Evolutionary conservation across 129 eudicot genomes (phyloP).

Genomic region (Rutidosis leptorrhynchoides): DNA sequence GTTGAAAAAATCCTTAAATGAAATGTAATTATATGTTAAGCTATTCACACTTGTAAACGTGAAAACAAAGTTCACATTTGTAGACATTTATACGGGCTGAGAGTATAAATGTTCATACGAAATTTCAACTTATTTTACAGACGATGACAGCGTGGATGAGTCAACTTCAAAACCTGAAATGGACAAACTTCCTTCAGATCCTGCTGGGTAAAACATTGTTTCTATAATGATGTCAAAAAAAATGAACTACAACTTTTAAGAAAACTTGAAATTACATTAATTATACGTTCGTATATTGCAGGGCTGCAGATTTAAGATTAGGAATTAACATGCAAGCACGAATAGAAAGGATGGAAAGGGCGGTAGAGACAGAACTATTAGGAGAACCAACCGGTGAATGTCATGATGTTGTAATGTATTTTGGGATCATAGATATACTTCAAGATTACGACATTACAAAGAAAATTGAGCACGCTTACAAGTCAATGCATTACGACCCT

Average conservation of each 20-base stretch:
- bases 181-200: slow-evolving; percentile 59
- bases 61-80: not conserved
- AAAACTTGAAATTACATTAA: not conserved
- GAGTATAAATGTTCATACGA: too few relatives aligned
- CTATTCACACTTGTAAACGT: not conserved
- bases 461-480: slow-evolving; percentile 93
- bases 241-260: not conserved
- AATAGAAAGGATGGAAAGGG: slow-evolving; percentile 68
- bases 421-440: slow-evolving; percentile 91
- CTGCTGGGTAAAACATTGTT: slow-evolving; percentile 56
- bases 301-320: slow-evolving; percentile 38
- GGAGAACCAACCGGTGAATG: slow-evolving; percentile 86
- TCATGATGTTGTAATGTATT: slow-evolving; percentile 80
- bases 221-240: not conserved
- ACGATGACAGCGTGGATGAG: slow-evolving; percentile 39
- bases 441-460: slow-evolving; percentile 94
- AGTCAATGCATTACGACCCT: slow-evolving; percentile 88
- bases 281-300: slow-evolving; percentile 22
- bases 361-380: slow-evolving; percentile 52
- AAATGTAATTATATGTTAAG: not conserved
- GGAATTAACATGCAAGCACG: slow-evolving; percentile 88
- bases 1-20: too few relatives aligned
- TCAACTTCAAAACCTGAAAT: slow-evolving; percentile 49
- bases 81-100: not conserved
- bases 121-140: slow-evolving; percentile 26